These are phyloP conservation scores for Hypoxylon perforatum DNA, from an alignment of 495 filamentous ascomycete genomes.

Conservation along the genomic window DNA sequence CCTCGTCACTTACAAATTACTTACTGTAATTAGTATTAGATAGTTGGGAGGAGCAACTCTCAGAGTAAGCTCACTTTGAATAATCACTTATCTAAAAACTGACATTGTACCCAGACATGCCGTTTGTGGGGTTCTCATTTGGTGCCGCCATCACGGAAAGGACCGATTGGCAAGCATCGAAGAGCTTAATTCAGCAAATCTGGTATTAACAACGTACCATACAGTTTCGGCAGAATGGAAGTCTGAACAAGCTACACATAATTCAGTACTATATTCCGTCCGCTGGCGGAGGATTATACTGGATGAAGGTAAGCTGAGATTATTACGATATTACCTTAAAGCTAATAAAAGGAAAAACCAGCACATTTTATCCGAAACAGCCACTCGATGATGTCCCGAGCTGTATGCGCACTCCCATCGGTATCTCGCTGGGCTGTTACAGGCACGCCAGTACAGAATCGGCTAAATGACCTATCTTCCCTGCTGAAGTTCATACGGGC, in stretches of 20 bases:
- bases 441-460: constrained; percentile 59
- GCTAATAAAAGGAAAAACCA: constrained; percentile 28
- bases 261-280: too few species aligned
- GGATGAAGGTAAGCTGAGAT: constrained; percentile 55
- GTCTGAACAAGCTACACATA: constrained; percentile 15
- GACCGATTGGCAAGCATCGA: too few species aligned
- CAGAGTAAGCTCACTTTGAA: too few species aligned
- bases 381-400: constrained; percentile 47
- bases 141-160: background rate
- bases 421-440: constrained; percentile 56
- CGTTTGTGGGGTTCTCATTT: too few species aligned
- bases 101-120: too few species aligned
- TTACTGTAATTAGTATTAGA: too few species aligned
- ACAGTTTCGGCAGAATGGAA: background rate
- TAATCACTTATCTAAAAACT: too few species aligned
- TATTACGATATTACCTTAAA: background rate
- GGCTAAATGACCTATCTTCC: constrained; percentile 49
- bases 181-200: background rate
- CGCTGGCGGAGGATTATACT: constrained; percentile 56
- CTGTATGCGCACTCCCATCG: constrained; percentile 48
- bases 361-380: constrained; percentile 56
- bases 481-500: constrained; percentile 54
- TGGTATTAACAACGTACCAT: background rate
- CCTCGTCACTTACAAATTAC: too few species aligned
- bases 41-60: too few species aligned